These are phyloP conservation scores for Alternaria arbusti DNA, from an alignment of 2,329 filamentous ascomycete species.

Conservation along the genomic window DNA sequence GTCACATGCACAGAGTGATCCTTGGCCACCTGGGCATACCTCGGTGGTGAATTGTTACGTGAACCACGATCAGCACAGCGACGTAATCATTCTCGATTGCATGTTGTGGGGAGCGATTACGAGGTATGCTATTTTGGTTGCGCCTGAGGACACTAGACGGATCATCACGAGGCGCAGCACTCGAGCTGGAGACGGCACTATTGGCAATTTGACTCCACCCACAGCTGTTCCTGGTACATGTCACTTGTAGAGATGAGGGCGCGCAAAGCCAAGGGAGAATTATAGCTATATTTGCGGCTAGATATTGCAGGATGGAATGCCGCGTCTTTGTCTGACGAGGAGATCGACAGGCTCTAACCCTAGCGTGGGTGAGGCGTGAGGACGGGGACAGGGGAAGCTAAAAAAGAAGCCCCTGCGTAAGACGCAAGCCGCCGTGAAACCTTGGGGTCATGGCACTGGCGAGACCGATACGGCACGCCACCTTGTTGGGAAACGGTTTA, in stretches of 20 bases:
- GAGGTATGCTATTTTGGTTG: conserved; percentile 11
- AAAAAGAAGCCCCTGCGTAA: conserved; percentile 1
- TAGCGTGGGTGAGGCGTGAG: conserved; percentile 3
- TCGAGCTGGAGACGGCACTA: background rate
- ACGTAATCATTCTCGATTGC: background rate
- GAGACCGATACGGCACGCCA: conserved; percentile 3
- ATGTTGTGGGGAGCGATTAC: conserved; percentile 12
- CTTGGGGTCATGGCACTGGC: background rate
- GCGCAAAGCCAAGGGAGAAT: background rate
- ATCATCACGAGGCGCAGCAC: conserved; percentile 1
- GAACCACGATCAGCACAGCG: background rate
- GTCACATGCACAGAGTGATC: background rate
- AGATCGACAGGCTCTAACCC: conserved; percentile 3
- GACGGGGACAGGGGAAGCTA: background rate
- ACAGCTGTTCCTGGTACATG: background rate
- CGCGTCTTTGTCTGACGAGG: conserved; percentile 3
- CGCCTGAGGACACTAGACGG: background rate
- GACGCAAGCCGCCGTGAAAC: conserved; percentile 9
- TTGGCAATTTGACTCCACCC: background rate
- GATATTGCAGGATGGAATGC: background rate
- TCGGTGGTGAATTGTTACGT: background rate
- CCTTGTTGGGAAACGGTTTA: conserved; percentile 4
- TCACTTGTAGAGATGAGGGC: background rate
- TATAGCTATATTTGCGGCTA: background rate
- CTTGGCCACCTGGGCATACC: background rate